These are phyloP conservation scores for Hymenochaete sp. DNA, from an alignment of 1,284 basidiomycete species.

Conservation along the genomic window DNA sequence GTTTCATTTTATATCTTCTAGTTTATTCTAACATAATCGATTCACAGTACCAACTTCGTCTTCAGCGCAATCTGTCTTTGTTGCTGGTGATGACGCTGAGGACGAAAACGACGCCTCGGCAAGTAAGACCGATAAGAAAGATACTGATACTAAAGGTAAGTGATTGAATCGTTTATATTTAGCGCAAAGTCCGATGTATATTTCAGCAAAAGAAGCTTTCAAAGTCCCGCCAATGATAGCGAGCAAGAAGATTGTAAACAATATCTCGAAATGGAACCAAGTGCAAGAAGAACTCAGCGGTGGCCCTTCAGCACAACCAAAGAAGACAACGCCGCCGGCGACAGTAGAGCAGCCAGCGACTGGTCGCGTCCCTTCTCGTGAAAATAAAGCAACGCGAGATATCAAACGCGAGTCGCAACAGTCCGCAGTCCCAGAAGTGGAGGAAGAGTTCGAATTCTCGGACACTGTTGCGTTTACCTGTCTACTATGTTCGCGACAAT, in stretches of 20 bases:
- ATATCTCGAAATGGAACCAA: constrained; percentile 93
- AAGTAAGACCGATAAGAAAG: background rate
- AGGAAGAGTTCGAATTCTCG: constrained; percentile 67
- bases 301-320: constrained; percentile 18
- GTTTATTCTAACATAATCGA: background rate
- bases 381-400: background rate
- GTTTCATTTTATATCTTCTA: background rate
- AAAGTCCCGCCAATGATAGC: constrained; percentile 77
- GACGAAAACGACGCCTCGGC: constrained; percentile 28
- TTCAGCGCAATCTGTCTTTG: constrained; percentile 28
- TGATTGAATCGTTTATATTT: background rate
- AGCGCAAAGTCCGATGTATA: constrained; percentile 9
- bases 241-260: constrained; percentile 83
- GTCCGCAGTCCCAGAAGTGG: constrained; percentile 28
- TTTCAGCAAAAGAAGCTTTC: constrained; percentile 46
- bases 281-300: constrained; percentile 76
- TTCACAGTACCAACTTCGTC: constrained; percentile 16
- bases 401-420: background rate
- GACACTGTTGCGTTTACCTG: constrained; percentile 69
- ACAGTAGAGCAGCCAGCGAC: background rate
- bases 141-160: background rate
- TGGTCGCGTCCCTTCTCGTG: background rate
- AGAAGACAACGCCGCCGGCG: background rate
- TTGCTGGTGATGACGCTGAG: constrained; percentile 31
- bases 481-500: constrained; percentile 83